Evolutionary conservation across 2,329 filamentous ascomycete species (phyloP), one percentile per base, ranked within the genome.

Genomic region (Penicillium sp.): DNA sequence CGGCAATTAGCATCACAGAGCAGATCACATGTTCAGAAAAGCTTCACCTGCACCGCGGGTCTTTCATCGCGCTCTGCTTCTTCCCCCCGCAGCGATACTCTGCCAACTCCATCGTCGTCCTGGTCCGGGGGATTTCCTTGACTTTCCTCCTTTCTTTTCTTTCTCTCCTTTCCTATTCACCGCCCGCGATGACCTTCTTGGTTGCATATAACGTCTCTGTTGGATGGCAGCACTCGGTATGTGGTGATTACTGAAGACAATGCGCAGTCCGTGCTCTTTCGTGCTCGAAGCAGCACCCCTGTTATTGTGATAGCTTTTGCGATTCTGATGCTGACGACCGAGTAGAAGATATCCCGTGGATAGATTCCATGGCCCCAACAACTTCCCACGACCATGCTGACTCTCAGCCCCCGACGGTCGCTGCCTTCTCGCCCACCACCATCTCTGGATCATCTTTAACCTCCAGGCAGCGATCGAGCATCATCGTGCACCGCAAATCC

Each of bases 401-500:
- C 62, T 77, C 80, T 79, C 64, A 82, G 67, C 84, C 86, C 60
- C 90, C 92, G 51, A 98, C 94, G 50, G 88, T 91, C 74, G 95
- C 95, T 66, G 86, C 91, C 71, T 99, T 99, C 81, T 95, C 94
- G 5, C 93, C 95, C 35, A 86, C 90, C 23, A 92, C 90, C 23
- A 86, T 93, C 68, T 90, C 88, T 49, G 86, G 90, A 60, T 85
- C 86, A 44, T 85, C 88, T 5, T 83, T 90, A 51, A 86, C 88
- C 44, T 88, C 88, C 47, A 90, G 91, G 73, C 90, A 94, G 65
- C 88, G 92, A 50, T 96, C 92, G 19, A 96, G 92, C 61, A 93
- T 99, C 69, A 88, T 98, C 69, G 93, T 99, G 21, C 93, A 98
- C 78, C 94, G 97, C 77, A 99, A 98, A 80, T 97, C 92, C 17